Evolutionary conservation across 192 early-diverging fungal species (phyloP), one percentile per base, ranked within the genome.

Genomic region (Coemansia sp.): DNA sequence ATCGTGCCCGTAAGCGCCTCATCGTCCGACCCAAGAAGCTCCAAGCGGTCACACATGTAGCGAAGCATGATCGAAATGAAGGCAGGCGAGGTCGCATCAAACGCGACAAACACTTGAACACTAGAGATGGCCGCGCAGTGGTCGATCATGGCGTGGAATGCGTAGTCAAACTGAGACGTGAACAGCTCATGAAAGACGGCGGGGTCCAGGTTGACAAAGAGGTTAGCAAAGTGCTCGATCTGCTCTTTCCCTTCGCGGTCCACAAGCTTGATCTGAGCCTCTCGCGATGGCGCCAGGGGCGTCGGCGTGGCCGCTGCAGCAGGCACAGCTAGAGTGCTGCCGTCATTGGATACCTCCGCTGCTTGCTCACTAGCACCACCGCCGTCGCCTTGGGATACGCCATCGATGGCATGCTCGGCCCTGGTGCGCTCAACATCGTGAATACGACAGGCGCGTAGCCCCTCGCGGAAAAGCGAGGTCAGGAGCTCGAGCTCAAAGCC

Each of bases 171-270:
- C 70, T 98, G 92, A 11, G 91, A 90, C 6, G 91, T 83, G 65
- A 97, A 94, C n/a, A 97, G 89, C 73, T 99, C 96, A 70, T 98
- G 95, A 74, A 96, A 98, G 2, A 94, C 86, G 5, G 92, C 87
- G 4, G 94, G 91, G 61, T 98, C 94, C 13, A 97, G 70, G 34
- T 82, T 74, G 10, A 89, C 87, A 70, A 97, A 97, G 6, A 92
- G 86, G 18, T 89, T 87, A 2, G 92, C 88, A 87, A 99, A 97
- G 38, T 86, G 86, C 56, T 98, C 95, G 33, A 94, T 81, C 31
- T 92, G 88, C 63, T 99, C 95, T 68, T 97, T 97, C 63, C 93
- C 94, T 38, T 93, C 90, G 69, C 92, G 92, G 25, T 90, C 83
- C 16, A 88, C 80, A 31, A 86, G 82, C 57, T 86, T 85, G 20